Evolutionary conservation across 2,329 filamentous ascomycete species (phyloP).

Genomic region (Aspergillus felis): DNA sequence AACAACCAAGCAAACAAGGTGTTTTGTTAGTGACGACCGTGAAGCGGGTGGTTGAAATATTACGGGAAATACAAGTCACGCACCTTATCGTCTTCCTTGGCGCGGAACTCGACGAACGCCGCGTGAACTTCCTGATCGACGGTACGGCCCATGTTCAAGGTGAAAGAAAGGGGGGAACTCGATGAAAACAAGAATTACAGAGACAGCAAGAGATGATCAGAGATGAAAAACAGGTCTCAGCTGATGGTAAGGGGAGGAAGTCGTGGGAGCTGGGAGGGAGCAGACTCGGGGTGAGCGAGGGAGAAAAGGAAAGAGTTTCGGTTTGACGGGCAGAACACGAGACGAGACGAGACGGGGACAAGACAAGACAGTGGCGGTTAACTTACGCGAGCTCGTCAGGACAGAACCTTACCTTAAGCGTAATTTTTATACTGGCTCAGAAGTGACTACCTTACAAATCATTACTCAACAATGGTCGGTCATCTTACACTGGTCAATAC

Average conservation of each 20-base stretch:
- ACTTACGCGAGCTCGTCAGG: constrained; percentile 25
- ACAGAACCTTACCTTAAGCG: constrained; percentile 17
- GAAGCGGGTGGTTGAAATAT: constrained; percentile 34
- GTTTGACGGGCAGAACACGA: constrained; percentile 10
- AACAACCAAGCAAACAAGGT: constrained; percentile 16
- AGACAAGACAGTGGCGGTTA: constrained; percentile 24
- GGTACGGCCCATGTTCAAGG: constrained; percentile 46
- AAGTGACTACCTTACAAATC: neutral
- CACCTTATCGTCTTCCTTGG: constrained; percentile 52
- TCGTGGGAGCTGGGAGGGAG: constrained; percentile 11
- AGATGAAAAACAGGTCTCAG: constrained; percentile 7
- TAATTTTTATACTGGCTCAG: constrained; percentile 17
- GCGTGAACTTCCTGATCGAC: constrained; percentile 52
- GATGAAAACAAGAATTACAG: constrained; percentile 16
- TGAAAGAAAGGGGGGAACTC: constrained; percentile 19
- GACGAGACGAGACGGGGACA: constrained; percentile 21
- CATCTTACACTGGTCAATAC: neutral
- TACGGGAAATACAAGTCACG: constrained; percentile 39
- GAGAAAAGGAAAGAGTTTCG: constrained; percentile 13
- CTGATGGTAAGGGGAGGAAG: constrained; percentile 7
- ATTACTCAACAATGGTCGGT: neutral
- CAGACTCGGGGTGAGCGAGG: constrained; percentile 15
- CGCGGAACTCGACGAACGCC: constrained; percentile 52
- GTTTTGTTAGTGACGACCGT: constrained; percentile 34
- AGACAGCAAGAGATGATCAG: constrained; percentile 4